phyloP scores from a whole-genome alignment of 2,329 filamentous ascomycete genomes.

The Exophiala sideris region DNA sequence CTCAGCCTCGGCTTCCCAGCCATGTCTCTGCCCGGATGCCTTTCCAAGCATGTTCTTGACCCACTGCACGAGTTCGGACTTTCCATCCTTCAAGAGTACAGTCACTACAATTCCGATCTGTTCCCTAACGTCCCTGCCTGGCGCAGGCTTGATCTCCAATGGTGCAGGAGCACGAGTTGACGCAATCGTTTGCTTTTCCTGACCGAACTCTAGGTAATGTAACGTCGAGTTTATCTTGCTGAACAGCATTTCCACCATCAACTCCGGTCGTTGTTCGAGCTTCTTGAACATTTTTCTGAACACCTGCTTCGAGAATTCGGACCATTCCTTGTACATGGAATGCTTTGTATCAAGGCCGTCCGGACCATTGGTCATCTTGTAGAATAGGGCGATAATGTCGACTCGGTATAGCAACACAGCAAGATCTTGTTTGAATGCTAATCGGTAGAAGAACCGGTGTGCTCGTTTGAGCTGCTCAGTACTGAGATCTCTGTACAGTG shows the following conservation, averaged over 20 bases:
- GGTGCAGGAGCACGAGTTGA: conserved; percentile 71
- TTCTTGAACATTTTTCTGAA: conserved; percentile 79
- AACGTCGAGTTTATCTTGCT: conserved; percentile 82
- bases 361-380: conserved; percentile 88
- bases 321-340: conserved; percentile 79
- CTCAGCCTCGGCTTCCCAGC: conserved; percentile 71
- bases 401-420: conserved; percentile 83
- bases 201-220: conserved; percentile 86
- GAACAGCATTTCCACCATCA: conserved; percentile 90
- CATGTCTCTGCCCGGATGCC: conserved; percentile 68
- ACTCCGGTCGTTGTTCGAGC: conserved; percentile 76
- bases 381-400: conserved; percentile 83
- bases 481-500: conserved; percentile 76
- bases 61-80: conserved; percentile 76
- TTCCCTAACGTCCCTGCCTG: conserved; percentile 60
- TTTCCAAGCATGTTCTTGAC: conserved; percentile 66
- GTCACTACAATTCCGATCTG: conserved; percentile 78
- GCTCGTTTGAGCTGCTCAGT: conserved; percentile 80
- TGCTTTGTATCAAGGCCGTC: conserved; percentile 67
- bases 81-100: conserved; percentile 73
- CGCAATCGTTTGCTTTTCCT: conserved; percentile 71
- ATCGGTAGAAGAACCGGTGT: conserved; percentile 89
- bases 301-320: conserved; percentile 80
- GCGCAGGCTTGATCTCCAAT: conserved; percentile 72
- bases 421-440: conserved; percentile 93